These are phyloP conservation scores for Botrytis porri DNA, from an alignment of 2,329 filamentous ascomycete species.

Conservation along the genomic window DNA sequence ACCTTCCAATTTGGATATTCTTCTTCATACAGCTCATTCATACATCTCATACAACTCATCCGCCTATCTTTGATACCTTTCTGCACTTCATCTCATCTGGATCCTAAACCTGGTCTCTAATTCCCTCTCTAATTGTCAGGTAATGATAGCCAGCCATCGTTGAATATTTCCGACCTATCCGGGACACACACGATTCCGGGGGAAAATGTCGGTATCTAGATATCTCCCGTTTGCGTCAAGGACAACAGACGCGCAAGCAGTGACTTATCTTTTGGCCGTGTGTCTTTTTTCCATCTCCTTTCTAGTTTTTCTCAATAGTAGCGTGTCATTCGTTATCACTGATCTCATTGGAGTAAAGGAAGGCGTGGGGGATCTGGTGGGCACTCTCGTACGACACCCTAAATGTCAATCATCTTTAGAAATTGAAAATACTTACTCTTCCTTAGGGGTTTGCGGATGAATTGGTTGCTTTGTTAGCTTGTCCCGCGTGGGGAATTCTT, in stretches of 20 bases:
- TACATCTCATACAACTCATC: neutral
- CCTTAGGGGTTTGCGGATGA: slow-evolving; percentile 72
- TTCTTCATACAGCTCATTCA: neutral
- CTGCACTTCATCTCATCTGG: slow-evolving; percentile 2
- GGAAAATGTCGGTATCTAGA: slow-evolving; percentile 27
- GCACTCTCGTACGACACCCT: slow-evolving; percentile 54
- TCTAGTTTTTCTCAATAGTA: slow-evolving; percentile 85
- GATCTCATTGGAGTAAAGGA: slow-evolving; percentile 73
- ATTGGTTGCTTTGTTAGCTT: slow-evolving; percentile 75
- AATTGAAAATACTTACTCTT: slow-evolving; percentile 17
- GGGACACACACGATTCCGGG: slow-evolving; percentile 10
- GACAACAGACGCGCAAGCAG: slow-evolving; percentile 60
- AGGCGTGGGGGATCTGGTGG: slow-evolving; percentile 75
- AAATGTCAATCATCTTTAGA: neutral
- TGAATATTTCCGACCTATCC: slow-evolving; percentile 8
- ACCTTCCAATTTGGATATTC: neutral
- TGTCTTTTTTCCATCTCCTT: slow-evolving; percentile 86
- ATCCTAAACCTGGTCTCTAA: neutral
- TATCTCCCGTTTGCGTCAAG: slow-evolving; percentile 54
- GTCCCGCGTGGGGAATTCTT: slow-evolving; percentile 74
- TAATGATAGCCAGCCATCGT: neutral
- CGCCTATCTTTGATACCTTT: neutral
- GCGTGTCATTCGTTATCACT: slow-evolving; percentile 80
- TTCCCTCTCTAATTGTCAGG: neutral
- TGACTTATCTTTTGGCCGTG: slow-evolving; percentile 76